Evolutionary conservation across 371 early-diverging fungal species (phyloP).

Genomic region (Funneliformis caledonium): DNA sequence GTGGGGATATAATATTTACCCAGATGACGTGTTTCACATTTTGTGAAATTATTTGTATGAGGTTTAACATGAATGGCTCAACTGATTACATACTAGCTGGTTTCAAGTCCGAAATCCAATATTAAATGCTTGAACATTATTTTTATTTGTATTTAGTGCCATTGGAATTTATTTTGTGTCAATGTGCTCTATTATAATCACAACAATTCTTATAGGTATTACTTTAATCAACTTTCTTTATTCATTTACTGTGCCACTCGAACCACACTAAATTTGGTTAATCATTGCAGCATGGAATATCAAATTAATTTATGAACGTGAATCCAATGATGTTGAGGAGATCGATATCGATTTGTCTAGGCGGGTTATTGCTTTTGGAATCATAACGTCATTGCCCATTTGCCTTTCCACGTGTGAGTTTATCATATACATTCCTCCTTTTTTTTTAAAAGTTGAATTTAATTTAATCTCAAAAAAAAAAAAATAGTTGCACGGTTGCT

Average conservation of each 20-base stretch:
- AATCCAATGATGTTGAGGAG: not conserved
- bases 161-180: not conserved
- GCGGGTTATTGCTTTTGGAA: not conserved
- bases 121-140: too few relatives aligned
- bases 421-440: not conserved
- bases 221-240: not conserved
- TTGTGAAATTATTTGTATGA: too few relatives aligned
- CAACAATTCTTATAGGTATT: not conserved
- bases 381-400: not conserved
- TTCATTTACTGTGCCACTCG: not conserved
- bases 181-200: not conserved
- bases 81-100: not conserved
- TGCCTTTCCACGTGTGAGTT: not conserved
- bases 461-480: too few relatives aligned
- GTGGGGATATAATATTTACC: not conserved
- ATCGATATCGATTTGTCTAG: not conserved
- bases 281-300: not conserved
- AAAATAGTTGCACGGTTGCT: not conserved
- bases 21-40: not conserved
- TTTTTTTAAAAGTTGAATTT: not conserved
- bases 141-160: not conserved
- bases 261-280: not conserved
- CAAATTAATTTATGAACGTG: not conserved
- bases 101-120: not conserved
- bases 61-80: too few relatives aligned